These are phyloP conservation scores for Dipodascus albidus DNA, from an alignment of 805 yeast species.

Conservation along the genomic window DNA sequence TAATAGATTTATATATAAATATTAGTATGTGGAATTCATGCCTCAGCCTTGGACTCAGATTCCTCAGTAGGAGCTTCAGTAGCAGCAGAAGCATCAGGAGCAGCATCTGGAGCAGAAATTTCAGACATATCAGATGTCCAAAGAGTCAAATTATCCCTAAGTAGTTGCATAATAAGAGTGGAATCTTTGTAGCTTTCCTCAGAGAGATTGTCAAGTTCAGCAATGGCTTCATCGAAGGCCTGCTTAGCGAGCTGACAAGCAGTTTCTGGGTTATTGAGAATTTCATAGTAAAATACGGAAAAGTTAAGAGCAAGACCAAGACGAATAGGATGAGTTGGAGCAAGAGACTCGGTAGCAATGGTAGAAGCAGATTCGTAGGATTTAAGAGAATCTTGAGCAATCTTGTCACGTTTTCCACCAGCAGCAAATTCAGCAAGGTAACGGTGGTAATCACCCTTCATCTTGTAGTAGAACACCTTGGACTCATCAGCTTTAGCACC, in stretches of 20 bases:
- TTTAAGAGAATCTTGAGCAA: conserved; percentile 85
- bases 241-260: conserved; percentile 98
- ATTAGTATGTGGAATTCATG: neutral
- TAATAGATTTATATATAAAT: conserved; percentile 1
- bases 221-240: conserved; percentile 98
- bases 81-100: conserved; percentile 13
- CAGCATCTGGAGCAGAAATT: conserved; percentile 15
- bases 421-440: conserved; percentile 94
- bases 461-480: conserved; percentile 94
- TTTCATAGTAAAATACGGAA: conserved; percentile 97
- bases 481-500: conserved; percentile 95
- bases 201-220: conserved; percentile 92
- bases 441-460: conserved; percentile 99
- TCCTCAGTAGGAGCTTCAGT: conserved; percentile 1
- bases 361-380: conserved; percentile 94
- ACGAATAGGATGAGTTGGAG: conserved; percentile 98
- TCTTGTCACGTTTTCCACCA: conserved; percentile 82
- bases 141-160: conserved; percentile 95
- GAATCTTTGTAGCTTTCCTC: conserved; percentile 99
- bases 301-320: conserved; percentile 95
- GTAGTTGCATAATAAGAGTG: conserved; percentile 96
- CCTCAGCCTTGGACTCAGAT: neutral
- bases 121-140: conserved; percentile 41
- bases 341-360: conserved; percentile 91
- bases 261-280: conserved; percentile 94